Evolutionary conservation across 2,329 filamentous ascomycete genomes (phyloP).

Genomic region (Diaporthe citriasiana): DNA sequence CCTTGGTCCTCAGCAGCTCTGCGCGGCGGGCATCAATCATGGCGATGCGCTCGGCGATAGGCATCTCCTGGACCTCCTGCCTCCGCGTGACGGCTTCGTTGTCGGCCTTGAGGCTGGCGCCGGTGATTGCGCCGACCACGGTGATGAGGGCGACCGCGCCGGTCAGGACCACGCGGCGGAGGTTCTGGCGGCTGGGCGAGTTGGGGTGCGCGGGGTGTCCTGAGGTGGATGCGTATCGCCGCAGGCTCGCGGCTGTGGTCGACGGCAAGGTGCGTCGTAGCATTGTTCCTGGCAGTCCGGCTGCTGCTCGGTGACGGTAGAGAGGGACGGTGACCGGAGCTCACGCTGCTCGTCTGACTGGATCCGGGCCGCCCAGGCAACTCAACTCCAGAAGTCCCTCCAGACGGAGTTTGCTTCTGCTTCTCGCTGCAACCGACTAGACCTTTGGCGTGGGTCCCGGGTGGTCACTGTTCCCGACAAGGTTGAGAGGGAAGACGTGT

Average conservation of each 20-base stretch:
- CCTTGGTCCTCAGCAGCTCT: constrained; percentile 46
- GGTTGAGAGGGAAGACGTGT: constrained; percentile 30
- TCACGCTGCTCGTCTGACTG: not conserved
- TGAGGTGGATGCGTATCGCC: constrained; percentile 24
- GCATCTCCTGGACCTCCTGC: constrained; percentile 47
- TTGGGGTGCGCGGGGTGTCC: not conserved
- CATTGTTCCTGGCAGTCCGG: not conserved
- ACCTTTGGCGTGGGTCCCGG: not conserved
- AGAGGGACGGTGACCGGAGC: not conserved
- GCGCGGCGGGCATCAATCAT: constrained; percentile 49
- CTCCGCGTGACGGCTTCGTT: constrained; percentile 36
- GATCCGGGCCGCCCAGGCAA: no score
- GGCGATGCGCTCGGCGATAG: constrained; percentile 49
- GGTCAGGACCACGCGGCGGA: constrained; percentile 47
- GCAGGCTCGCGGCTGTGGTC: constrained; percentile 4
- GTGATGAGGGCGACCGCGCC: constrained; percentile 49
- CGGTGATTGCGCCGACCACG: constrained; percentile 51
- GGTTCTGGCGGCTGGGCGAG: constrained; percentile 37
- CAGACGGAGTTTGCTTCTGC: constrained; percentile 42
- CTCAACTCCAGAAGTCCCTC: constrained; percentile 47
- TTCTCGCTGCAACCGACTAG: constrained; percentile 33
- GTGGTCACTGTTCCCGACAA: not conserved
- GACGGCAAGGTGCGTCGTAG: not conserved
- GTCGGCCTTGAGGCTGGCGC: constrained; percentile 51
- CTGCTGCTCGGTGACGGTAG: not conserved